phyloP scores from a whole-genome alignment of 768 basidiomycete genomes.

The Nevesoporus exiguus region DNA sequence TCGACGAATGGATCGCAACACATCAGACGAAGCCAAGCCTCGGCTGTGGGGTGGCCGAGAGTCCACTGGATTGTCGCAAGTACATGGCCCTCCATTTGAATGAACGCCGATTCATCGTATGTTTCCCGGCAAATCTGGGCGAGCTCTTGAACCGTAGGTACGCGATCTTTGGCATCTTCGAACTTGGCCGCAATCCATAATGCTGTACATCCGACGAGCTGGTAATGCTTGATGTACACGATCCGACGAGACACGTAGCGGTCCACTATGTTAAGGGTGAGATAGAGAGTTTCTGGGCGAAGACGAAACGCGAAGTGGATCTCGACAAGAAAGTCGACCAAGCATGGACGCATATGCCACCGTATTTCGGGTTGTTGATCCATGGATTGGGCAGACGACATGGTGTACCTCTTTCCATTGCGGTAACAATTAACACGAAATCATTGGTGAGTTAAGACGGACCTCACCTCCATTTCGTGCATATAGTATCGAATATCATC shows the following conservation, averaged over 20 bases:
- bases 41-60: slow-evolving; percentile 95
- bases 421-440: slow-evolving; percentile 6
- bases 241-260: slow-evolving; percentile 98
- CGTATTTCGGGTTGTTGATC: slow-evolving; percentile 98
- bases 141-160: slow-evolving; percentile 93
- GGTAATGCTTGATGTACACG: slow-evolving; percentile 99
- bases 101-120: slow-evolving; percentile 95
- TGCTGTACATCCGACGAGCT: slow-evolving; percentile 96
- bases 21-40: slow-evolving; percentile 90
- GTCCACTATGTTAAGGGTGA: slow-evolving; percentile 98
- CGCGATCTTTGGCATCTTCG: slow-evolving; percentile 97
- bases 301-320: slow-evolving; percentile 97
- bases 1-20: slow-evolving; percentile 74
- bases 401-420: slow-evolving; percentile 65
- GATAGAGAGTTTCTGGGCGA: slow-evolving; percentile 97
- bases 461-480: slow-evolving; percentile 96
- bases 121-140: slow-evolving; percentile 94
- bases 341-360: slow-evolving; percentile 99
- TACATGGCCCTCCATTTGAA: slow-evolving; percentile 99
- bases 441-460: neutral
- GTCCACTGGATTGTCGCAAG: slow-evolving; percentile 95
- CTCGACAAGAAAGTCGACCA: slow-evolving; percentile 98
- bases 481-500: slow-evolving; percentile 93
- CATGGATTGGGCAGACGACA: slow-evolving; percentile 93
- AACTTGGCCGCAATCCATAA: slow-evolving; percentile 99